Evolutionary conservation across 202 grass and related monocot species (phyloP), one percentile per base, ranked within the genome.

Genomic region (Carex sylvatica): DNA sequence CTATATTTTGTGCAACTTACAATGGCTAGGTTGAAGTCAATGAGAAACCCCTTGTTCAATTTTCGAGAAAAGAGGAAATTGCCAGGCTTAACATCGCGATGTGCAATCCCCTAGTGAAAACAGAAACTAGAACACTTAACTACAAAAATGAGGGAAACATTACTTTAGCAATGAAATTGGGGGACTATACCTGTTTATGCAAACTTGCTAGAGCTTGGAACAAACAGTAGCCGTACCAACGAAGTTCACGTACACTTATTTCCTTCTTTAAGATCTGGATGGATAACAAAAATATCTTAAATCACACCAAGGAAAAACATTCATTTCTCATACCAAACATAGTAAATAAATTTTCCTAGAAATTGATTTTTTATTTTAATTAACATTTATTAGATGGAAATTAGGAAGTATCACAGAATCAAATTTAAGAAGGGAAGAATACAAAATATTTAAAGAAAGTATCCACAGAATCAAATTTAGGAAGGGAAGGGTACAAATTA

Each of bases 1-100:
- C 15, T 67, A 53, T 58, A 54, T 35, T 44, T 60, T 16, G 80
- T 3, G 56, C 14, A 12, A 91, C 96, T 89, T 81, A 96, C 96
- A 89, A 78, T 89, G 87, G 96, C 96, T 70, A 96, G 85, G 86
- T 99, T 99, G 61, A 99, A 99, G 83, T 99, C 96, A 89, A 99
- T 92, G 58, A 99, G 92, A 87, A 92, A 95, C 30, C 96, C 96
- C 73, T 67, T 99, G 30, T 67, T 74, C 20, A 65, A 78, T 69
- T 90, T 86, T 10, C 93, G 88, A 78, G 89, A 96, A 87, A 93
- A 95, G 24, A 99, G 92, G 40, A 99, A 99, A 40, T 99, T 99
- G 69, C 96, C 96, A 82, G 96, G 93, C 84, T 99, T 99, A 26
- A 99, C 85, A 88, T 99, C 96, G 77, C 93, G 92, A 78, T 99